Evolutionary conservation across 768 basidiomycete species (phyloP).

Genomic region (Tubosaeta sp.): DNA sequence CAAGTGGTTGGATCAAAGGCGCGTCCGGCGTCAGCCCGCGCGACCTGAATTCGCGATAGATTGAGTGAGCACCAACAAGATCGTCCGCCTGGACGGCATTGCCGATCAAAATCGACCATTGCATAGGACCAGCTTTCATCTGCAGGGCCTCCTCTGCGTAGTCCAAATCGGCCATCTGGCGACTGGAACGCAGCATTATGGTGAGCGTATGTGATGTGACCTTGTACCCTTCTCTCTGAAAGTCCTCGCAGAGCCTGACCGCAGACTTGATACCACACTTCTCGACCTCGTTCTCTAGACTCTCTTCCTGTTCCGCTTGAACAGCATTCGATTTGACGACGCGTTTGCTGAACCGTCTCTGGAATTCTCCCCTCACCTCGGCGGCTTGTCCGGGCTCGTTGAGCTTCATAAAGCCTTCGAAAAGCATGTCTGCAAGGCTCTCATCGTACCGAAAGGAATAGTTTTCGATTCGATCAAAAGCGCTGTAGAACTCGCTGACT

Average conservation of each 20-base stretch:
- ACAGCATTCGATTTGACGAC: constrained; percentile 23
- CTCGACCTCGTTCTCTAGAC: constrained; percentile 28
- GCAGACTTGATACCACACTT: constrained; percentile 33
- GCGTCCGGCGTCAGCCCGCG: constrained; percentile 46
- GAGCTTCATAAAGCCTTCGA: constrained; percentile 40
- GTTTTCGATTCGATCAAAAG: constrained; percentile 46
- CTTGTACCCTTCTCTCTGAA: constrained; percentile 33
- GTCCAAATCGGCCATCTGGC: constrained; percentile 37
- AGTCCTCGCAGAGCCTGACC: constrained; percentile 32
- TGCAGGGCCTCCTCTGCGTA: constrained; percentile 39
- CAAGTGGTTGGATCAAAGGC: constrained; percentile 49
- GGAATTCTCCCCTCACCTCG: constrained; percentile 38
- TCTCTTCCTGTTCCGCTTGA: constrained; percentile 30
- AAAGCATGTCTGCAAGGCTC: constrained; percentile 37
- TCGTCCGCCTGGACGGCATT: constrained; percentile 43
- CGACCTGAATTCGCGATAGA: constrained; percentile 46
- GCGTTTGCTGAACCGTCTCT: constrained; percentile 28
- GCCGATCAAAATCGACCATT: constrained; percentile 54
- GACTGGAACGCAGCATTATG: constrained; percentile 43
- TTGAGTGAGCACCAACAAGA: constrained; percentile 38
- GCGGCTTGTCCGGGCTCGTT: constrained; percentile 35
- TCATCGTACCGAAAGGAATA: constrained; percentile 43
- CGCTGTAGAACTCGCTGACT: constrained; percentile 32
- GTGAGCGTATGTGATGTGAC: constrained; percentile 31
- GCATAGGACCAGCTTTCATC: constrained; percentile 37